Base-by-base conservation (phyloP, 202 grass and related monocot species). In the Digitaria exilis region DNA sequence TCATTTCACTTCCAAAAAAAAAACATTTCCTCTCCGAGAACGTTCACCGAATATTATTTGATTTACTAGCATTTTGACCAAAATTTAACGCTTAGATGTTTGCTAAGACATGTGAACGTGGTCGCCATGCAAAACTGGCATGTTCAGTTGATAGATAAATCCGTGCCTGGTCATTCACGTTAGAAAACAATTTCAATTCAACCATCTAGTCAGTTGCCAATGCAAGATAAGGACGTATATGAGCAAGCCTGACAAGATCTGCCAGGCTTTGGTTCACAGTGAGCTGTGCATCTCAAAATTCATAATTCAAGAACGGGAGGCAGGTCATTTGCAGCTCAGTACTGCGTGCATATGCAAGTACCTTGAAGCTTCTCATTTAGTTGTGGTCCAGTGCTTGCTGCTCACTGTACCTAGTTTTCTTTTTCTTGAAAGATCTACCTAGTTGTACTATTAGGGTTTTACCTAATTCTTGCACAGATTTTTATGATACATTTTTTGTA, bases 301-400 rank as follows among this genome's bases (percentile, higher is more conserved):
- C n/a, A 63, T 63, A 81, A 76, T 39, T 71, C 28, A 81, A 76
- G 42, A 76, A 56, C 52, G 68, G 66, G 32, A 62, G 76, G 46
- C 19, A 77, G 65, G 48, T 78, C 57, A 69, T 81, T 43, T 52
- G 32, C 34, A 82, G 46, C 73, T 82, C 41, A 50, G 59, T 60
- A 29, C 66, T 32, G 21, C 60, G n/a, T 29, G 19, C 66, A 58
- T 31, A 79, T 37, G 81, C 71, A 86, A 82, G 65, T 82, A 21
- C 83, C 72, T 85, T 66, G 83, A 86, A 86, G 77, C 78, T 86
- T 89, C 78, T 56, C 43, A 46, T 30, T n/a, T 67, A 59, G 13
- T 29, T 59, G 28, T 73, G 13, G 57, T 65, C 65, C 48, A 46
- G 45, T 48, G 22, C 64, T 85, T 65, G 17, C 45, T 85, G 26